Evolutionary conservation across 208 protist species (phyloP), one percentile per base, ranked within the genome.

Genomic region (Acanthamoeba royreba): DNA sequence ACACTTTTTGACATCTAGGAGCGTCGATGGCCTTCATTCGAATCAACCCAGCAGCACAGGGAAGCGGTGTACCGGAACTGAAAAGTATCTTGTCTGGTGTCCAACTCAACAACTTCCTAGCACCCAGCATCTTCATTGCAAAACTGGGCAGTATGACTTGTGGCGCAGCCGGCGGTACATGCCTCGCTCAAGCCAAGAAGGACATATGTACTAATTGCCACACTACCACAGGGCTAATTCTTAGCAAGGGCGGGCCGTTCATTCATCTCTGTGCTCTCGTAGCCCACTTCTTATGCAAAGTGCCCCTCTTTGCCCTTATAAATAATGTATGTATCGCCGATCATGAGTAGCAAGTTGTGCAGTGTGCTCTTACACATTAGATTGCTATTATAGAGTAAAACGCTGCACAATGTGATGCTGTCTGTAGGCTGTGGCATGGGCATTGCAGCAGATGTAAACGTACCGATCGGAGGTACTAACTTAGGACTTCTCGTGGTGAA

Each of bases 181-280:
- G n/a, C n/a, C n/a, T n/a, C n/a, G n/a, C n/a, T n/a, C n/a, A n/a
- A n/a, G n/a, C n/a, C n/a, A n/a, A n/a, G n/a, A n/a, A n/a, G n/a
- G n/a, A n/a, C n/a, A n/a, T n/a, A n/a, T n/a, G n/a, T n/a, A n/a
- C n/a, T n/a, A n/a, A n/a, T n/a, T n/a, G n/a, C n/a, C n/a, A n/a
- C n/a, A n/a, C n/a, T n/a, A n/a, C n/a, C 17, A 13, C 43, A n/a
- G 96, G 94, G 33, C 55, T 97, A 55, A 88, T 93, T 0, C 46
- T 97, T 13, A 94, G 96, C 81, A 92, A 94, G 52, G 95, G 93
- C 17, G 96, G 96, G n/a, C 96, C 96, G n/a, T 97, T 95, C 40
- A 90, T 96, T 45, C 96, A 97, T 53, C 88, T 94, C 1, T 92
- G 79, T 15, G 90, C 93, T 0, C 93, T 95, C 31, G 55, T 95